Conservation (phyloP, 176 grass and related monocot species). For the Phoenix dactylifera region DNA sequence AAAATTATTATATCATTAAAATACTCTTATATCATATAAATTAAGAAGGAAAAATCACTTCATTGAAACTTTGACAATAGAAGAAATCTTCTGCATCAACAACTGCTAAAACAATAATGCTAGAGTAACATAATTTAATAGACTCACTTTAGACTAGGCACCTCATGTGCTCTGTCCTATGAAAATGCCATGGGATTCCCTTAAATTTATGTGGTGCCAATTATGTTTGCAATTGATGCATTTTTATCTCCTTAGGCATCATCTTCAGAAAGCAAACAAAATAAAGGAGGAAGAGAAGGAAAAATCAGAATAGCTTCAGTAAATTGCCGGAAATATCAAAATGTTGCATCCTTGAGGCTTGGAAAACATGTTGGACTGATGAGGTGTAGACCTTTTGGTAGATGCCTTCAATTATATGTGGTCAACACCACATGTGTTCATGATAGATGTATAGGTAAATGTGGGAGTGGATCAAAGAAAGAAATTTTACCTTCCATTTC, state of each 20-base stretch:
- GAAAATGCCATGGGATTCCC: conserved; percentile 22
- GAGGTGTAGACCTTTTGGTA: conserved; percentile 3
- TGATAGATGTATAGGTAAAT: conserved; percentile 13
- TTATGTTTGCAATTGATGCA: conserved; percentile 26
- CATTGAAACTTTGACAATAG: no score
- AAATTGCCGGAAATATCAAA: neutral
- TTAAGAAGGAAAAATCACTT: no score
- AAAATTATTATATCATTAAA: no score
- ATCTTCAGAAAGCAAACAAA: conserved; percentile 8
- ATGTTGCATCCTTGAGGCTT: neutral
- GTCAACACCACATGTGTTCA: neutral
- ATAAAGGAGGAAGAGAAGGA: neutral
- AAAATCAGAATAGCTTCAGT: no score
- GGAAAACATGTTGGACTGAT: neutral
- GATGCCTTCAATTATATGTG: conserved; percentile 22
- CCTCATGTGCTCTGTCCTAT: conserved; percentile 33
- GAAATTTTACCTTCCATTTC: no score
- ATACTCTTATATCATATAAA: no score
- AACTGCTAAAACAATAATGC: neutral
- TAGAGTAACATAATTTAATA: neutral
- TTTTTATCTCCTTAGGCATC: conserved; percentile 24
- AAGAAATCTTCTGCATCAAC: no score
- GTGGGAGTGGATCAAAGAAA: neutral
- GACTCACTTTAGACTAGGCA: conserved; percentile 25
- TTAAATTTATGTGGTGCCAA: conserved; percentile 14